Evolutionary conservation across 2,329 filamentous ascomycete species (phyloP).

Genomic region (Zelopaecilomyces penicillatus): DNA sequence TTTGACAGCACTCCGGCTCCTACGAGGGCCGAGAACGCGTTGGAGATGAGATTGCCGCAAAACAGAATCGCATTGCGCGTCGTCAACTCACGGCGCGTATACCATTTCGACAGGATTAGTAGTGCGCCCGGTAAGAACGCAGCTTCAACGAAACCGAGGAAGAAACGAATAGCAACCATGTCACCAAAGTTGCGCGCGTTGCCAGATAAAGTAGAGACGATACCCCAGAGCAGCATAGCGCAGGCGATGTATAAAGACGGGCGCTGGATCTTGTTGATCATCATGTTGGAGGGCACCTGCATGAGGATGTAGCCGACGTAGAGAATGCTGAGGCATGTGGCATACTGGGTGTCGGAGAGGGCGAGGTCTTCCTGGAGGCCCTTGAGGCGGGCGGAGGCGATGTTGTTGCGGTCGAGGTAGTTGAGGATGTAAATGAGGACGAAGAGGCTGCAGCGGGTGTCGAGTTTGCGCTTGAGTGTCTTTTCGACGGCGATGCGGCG

Average conservation of each 20-base stretch:
- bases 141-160: slow-evolving; percentile 54
- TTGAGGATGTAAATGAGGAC: slow-evolving; percentile 70
- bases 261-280: slow-evolving; percentile 45
- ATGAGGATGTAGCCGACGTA: slow-evolving; percentile 60
- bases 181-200: slow-evolving; percentile 42
- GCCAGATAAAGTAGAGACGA: slow-evolving; percentile 50
- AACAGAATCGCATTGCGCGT: slow-evolving; percentile 49
- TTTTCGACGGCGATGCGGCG: slow-evolving; percentile 52
- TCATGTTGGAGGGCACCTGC: slow-evolving; percentile 52
- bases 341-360: slow-evolving; percentile 50
- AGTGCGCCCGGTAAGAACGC: slow-evolving; percentile 57
- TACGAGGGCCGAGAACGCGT: slow-evolving; percentile 51
- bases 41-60: slow-evolving; percentile 51
- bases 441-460: slow-evolving; percentile 57
- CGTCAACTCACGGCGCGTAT: slow-evolving; percentile 51
- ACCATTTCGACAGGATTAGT: slow-evolving; percentile 58
- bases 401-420: slow-evolving; percentile 62
- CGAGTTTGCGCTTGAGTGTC: slow-evolving; percentile 61
- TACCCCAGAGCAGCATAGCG: slow-evolving; percentile 52
- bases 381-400: slow-evolving; percentile 56
- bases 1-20: slow-evolving; percentile 50
- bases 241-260: slow-evolving; percentile 43
- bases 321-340: slow-evolving; percentile 54
- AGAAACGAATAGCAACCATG: slow-evolving; percentile 49
- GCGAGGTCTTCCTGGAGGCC: slow-evolving; percentile 54